Percentiles rank a stretch among this genome's conserved stretches.
Evolutionary conservation across 768 basidiomycete genomes (phyloP).

Genomic region (Boletus tomentosulus): DNA sequence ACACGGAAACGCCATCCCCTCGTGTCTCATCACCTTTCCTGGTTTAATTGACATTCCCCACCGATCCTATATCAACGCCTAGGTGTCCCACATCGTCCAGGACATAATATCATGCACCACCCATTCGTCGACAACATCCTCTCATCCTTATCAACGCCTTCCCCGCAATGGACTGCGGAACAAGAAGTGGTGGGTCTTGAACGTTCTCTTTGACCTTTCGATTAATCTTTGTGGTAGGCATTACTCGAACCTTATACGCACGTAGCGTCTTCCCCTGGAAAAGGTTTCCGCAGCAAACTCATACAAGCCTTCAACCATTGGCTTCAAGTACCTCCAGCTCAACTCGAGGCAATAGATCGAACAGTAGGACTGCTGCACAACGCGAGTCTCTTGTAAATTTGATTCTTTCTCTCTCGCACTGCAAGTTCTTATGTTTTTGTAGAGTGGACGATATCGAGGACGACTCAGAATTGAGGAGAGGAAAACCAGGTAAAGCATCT

Average conservation of each 20-base stretch:
- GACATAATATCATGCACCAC: slow-evolving; percentile 15
- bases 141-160: slow-evolving; percentile 29
- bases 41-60: slow-evolving; percentile 3
- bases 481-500: slow-evolving; percentile 62
- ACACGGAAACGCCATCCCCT: neutral
- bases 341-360: slow-evolving; percentile 66
- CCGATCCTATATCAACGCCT: slow-evolving; percentile 9
- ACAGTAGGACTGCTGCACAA: slow-evolving; percentile 92
- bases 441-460: slow-evolving; percentile 98
- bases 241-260: slow-evolving; percentile 89
- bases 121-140: slow-evolving; percentile 39
- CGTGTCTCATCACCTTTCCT: slow-evolving; percentile 4
- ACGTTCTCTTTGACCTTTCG: neutral
- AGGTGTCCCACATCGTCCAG: neutral
- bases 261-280: slow-evolving; percentile 79
- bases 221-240: slow-evolving; percentile 26
- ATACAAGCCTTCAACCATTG: slow-evolving; percentile 91
- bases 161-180: slow-evolving; percentile 12
- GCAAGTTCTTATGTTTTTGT: slow-evolving; percentile 3
- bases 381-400: slow-evolving; percentile 81
- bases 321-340: slow-evolving; percentile 77
- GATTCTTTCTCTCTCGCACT: neutral
- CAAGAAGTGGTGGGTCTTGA: slow-evolving; percentile 24
- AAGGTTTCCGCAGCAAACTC: slow-evolving; percentile 83
- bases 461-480: slow-evolving; percentile 79